Percentiles rank a stretch among this genome's conserved stretches.
phyloP scores from a whole-genome alignment of 768 basidiomycete species.

The Suillus clintonianus region DNA sequence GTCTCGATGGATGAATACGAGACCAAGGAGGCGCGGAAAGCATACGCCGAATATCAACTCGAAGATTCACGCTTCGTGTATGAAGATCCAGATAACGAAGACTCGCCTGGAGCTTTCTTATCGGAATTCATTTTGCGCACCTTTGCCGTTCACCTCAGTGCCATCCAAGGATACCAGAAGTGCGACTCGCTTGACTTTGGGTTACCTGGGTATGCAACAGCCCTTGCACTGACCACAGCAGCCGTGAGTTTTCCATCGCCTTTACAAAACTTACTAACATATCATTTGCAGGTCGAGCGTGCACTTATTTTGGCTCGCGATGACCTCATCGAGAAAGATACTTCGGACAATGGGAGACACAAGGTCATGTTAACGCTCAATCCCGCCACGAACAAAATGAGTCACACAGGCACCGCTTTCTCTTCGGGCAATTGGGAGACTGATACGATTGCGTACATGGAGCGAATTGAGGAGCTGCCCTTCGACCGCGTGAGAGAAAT shows the following conservation, averaged over 20 bases:
- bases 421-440: neutral
- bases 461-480: neutral
- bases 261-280: neutral
- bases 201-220: neutral
- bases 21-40: neutral
- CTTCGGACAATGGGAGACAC: neutral
- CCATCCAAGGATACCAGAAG: neutral
- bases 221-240: neutral
- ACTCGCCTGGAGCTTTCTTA: neutral
- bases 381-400: neutral
- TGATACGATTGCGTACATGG: neutral
- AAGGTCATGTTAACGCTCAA: too few species aligned
- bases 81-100: neutral
- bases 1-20: neutral
- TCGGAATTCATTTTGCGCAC: neutral
- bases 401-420: neutral
- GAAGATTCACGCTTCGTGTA: neutral
- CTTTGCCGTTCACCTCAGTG: neutral
- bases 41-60: neutral
- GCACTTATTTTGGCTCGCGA: neutral
- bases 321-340: neutral
- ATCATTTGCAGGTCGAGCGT: neutral
- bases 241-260: neutral
- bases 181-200: neutral
- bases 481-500: neutral